Evolutionary conservation across 2,329 filamentous ascomycete species (phyloP), one percentile per base, ranked within the genome.

Genomic region (Hypoxylon rubiginosum): DNA sequence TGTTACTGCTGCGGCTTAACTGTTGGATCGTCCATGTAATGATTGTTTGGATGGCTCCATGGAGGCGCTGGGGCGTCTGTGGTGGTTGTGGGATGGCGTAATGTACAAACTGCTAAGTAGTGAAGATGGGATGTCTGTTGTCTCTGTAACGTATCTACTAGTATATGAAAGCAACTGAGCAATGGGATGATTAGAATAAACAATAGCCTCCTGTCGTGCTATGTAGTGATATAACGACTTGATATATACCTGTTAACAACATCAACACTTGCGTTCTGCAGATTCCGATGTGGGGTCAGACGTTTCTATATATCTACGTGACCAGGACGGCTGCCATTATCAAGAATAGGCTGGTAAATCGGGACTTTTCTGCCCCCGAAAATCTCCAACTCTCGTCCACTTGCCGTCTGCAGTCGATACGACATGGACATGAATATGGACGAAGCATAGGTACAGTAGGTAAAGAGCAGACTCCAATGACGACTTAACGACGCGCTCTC

Each of bases 391-490:
- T n/a, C 24, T 57, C 34, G 28, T 50, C 24, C 56, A 15, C n/a
- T n/a, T 39, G 36, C 36, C 36, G 36, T 34, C 36, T 39, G 36
- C 46, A 21, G 36, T 46, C 43, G 36, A 64, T 61, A 48, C 62
- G n/a, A n/a, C n/a, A n/a, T n/a, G n/a, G 36, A 61, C 56, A 13
- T 64, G 21, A 36, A n/a, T 13, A 56, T 30, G 24, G 52, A 51
- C 36, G 43, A 24, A 28, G 49, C 49, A 26, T 19, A 17, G n/a
- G n/a, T n/a, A n/a, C n/a, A n/a, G n/a, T n/a, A n/a, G n/a, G n/a
- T n/a, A 21, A 51, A 32, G n/a, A 34, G 6, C 9, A 21, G 32
- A 34, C 4, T 10, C 13, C 8, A 13, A 34, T 10, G 10, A 34
- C 32, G 32, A 34, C 1, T 13, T n/a, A 39, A 13, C 36, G 36